Conservation (phyloP, 768 basidiomycete genomes). For the Ramaria sp. region DNA sequence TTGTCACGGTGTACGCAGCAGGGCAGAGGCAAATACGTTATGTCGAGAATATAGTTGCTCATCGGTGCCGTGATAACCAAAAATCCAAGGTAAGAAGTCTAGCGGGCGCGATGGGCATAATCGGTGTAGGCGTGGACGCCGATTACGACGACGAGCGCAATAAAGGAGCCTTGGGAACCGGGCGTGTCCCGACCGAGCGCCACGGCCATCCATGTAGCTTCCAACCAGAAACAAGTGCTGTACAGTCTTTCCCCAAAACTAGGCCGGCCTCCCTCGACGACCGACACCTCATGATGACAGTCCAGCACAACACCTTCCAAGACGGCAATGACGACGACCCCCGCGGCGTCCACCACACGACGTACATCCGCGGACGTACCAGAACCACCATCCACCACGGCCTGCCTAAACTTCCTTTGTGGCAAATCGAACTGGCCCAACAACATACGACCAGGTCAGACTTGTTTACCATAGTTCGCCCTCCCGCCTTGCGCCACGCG, state of each 20-base stretch:
- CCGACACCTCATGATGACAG: not conserved
- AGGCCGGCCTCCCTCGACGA: not conserved
- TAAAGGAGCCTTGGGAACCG: not conserved
- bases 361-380: not conserved
- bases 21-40: not conserved
- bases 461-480: slow-evolving; percentile 36
- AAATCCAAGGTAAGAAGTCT: not conserved
- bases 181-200: not conserved
- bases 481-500: slow-evolving; percentile 29
- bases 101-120: not conserved
- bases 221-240: not conserved
- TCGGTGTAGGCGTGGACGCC: not conserved
- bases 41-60: not conserved
- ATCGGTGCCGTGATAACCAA: not conserved
- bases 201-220: not conserved
- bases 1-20: not conserved
- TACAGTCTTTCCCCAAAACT: not conserved
- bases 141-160: not conserved
- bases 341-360: slow-evolving; percentile 1
- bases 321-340: not conserved
- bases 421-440: not conserved
- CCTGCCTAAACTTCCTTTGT: not conserved
- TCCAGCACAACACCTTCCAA: not conserved
- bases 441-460: not conserved
- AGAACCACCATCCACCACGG: not conserved